These are phyloP conservation scores for Curvularia verruculosa DNA, from an alignment of 2,329 filamentous ascomycete species.

Conservation along the genomic window DNA sequence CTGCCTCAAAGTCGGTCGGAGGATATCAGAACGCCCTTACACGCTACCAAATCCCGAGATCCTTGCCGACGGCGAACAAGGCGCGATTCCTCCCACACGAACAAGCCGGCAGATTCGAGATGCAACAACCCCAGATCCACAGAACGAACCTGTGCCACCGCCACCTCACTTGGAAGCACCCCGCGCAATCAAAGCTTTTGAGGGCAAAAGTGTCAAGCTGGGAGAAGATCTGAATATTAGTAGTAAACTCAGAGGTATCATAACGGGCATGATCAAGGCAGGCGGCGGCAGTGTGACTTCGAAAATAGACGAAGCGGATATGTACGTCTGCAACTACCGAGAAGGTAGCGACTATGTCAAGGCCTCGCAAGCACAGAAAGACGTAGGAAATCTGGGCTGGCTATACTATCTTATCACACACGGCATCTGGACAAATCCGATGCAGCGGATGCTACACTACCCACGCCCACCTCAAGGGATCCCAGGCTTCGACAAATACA, in stretches of 20 bases:
- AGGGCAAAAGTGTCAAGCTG: constrained; percentile 77
- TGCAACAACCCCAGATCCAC: constrained; percentile 43
- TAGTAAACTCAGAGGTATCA: constrained; percentile 67
- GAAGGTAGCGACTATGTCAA: constrained; percentile 78
- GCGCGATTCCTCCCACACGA: constrained; percentile 53
- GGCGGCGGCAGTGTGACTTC: constrained; percentile 74
- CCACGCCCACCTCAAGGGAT: constrained; percentile 79
- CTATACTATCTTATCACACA: constrained; percentile 89
- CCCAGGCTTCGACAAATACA: constrained; percentile 75
- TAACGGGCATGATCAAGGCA: constrained; percentile 71
- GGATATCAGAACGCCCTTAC: constrained; percentile 89
- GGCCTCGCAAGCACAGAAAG: constrained; percentile 77
- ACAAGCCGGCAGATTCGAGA: constrained; percentile 49
- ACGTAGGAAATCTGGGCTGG: constrained; percentile 93
- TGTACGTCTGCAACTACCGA: constrained; percentile 86
- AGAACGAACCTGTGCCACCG: constrained; percentile 29
- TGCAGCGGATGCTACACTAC: constrained; percentile 85
- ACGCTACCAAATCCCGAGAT: constrained; percentile 84
- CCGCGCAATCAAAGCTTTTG: constrained; percentile 67
- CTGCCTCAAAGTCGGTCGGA: constrained; percentile 88
- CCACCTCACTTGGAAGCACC: constrained; percentile 29
- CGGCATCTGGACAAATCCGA: constrained; percentile 86
- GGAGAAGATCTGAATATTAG: constrained; percentile 75
- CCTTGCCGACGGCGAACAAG: constrained; percentile 51
- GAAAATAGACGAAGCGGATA: constrained; percentile 73